Conservation (phyloP, 2,329 filamentous ascomycete species). For the Botrytis fragariae region DNA sequence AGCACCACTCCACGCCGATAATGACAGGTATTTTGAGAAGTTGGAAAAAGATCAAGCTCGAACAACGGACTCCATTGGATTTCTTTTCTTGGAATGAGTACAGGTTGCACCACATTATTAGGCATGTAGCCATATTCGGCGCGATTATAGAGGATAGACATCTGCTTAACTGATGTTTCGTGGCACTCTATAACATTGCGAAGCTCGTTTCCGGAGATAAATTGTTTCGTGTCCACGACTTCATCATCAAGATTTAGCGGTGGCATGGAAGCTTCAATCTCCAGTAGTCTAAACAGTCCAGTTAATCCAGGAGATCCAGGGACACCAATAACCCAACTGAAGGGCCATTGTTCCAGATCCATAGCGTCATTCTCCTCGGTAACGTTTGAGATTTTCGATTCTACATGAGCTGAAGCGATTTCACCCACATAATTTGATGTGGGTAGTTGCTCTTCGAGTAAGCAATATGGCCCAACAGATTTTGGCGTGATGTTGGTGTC, state of each 20-base stretch:
- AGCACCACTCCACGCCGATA: fast-evolving
- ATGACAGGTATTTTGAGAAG: no score
- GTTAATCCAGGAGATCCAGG: slow-evolving; percentile 6
- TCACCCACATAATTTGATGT: neutral
- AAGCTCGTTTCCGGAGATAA: neutral
- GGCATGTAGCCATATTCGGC: neutral
- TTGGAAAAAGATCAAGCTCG: slow-evolving; percentile 4
- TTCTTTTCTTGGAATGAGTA: neutral
- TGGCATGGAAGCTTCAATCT: slow-evolving; percentile 3
- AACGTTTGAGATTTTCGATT: no score
- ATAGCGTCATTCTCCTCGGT: neutral
- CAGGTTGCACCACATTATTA: neutral
- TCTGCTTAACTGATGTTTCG: neutral
- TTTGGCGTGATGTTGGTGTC: neutral
- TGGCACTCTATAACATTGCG: neutral
- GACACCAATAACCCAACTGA: neutral
- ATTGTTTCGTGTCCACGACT: neutral
- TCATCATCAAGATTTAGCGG: neutral
- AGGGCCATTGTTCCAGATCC: neutral
- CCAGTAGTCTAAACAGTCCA: neutral
- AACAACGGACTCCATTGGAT: neutral
- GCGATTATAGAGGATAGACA: neutral
- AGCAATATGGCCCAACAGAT: neutral
- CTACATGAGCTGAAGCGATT: neutral
- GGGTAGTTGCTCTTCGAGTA: neutral